Percentiles rank a stretch among this genome's conserved stretches.
Evolutionary conservation across 2,329 filamentous ascomycete species (phyloP).

Genomic region (Aspergillus hiratsukae): DNA sequence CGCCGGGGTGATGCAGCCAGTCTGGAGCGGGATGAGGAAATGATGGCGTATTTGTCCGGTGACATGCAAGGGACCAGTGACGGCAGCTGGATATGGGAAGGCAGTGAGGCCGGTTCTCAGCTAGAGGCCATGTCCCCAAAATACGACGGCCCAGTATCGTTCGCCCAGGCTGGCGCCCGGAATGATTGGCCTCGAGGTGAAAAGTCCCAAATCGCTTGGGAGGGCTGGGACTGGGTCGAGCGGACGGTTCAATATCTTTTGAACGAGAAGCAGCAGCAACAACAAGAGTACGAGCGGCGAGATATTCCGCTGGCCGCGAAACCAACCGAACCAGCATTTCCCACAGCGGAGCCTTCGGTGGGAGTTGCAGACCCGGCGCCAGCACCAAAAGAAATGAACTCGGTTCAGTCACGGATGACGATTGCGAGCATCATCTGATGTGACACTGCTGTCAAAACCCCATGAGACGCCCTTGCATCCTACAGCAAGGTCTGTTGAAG

Average conservation of each 20-base stretch:
- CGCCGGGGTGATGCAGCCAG: constrained; percentile 39
- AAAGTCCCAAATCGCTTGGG: constrained; percentile 64
- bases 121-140: constrained; percentile 23
- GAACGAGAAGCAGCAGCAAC: constrained; percentile 40
- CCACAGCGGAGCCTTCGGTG: constrained; percentile 19
- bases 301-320: constrained; percentile 35
- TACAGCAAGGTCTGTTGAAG: too few relatives aligned
- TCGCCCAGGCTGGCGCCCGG: constrained; percentile 9
- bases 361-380: constrained; percentile 20
- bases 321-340: constrained; percentile 15
- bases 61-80: constrained; percentile 79
- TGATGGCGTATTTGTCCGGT: constrained; percentile 78
- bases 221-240: constrained; percentile 74
- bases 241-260: constrained; percentile 55
- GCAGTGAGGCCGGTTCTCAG: constrained; percentile 49
- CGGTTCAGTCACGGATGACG: constrained; percentile 41
- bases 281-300: constrained; percentile 11
- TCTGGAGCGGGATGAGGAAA: constrained; percentile 71
- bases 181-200: constrained; percentile 41
- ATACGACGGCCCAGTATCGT: constrained; percentile 12
- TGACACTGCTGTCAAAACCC: neutral
- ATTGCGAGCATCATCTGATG: constrained; percentile 44
- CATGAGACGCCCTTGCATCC: neutral
- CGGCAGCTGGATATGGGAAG: constrained; percentile 77
- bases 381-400: constrained; percentile 22